phyloP scores from a whole-genome alignment of 495 filamentous ascomycete species.

The Tuber melanosporum region DNA sequence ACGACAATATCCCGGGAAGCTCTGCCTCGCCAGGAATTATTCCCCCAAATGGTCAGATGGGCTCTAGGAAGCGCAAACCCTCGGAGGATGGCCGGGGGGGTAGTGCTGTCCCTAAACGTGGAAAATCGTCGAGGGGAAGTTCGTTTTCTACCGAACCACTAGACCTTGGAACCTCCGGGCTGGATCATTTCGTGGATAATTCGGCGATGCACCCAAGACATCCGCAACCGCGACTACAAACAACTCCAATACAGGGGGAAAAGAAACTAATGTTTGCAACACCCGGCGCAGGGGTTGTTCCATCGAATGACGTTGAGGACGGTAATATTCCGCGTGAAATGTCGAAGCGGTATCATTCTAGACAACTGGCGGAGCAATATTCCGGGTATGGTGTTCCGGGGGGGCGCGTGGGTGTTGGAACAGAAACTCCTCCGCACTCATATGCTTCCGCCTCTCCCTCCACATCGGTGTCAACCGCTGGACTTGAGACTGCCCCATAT shows the following conservation, averaged over 20 bases:
- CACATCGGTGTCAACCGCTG: conserved; percentile 29
- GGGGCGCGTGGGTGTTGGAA: conserved; percentile 12
- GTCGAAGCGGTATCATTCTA: conserved; percentile 21
- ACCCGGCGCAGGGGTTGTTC: conserved; percentile 1
- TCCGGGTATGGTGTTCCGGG: conserved; percentile 13
- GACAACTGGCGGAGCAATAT: conserved; percentile 22
- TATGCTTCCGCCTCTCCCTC: conserved; percentile 31
- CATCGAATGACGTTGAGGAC: conserved; percentile 14
- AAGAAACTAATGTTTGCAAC: conserved; percentile 28
- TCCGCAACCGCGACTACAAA: conserved; percentile 18
- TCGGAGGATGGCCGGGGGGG: conserved; percentile 29
- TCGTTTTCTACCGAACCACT: conserved; percentile 34
- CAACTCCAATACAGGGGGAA: conserved; percentile 19
- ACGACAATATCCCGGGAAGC: conserved; percentile 21
- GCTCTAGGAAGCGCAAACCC: conserved; percentile 35
- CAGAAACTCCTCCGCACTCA: conserved; percentile 28
- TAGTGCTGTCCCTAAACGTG: conserved; percentile 27
- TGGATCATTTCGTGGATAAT: conserved; percentile 21
- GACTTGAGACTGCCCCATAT: conserved; percentile 16
- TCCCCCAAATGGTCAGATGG: conserved; percentile 11
- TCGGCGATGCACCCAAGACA: conserved; percentile 18
- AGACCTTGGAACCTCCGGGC: conserved; percentile 12
- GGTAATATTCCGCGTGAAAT: conserved; percentile 14
- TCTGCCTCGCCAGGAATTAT: conserved; percentile 29
- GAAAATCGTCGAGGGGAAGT: conserved; percentile 33